Evolutionary conservation across 2,329 filamentous ascomycete species (phyloP).

Genomic region (Colletotrichum lentis): DNA sequence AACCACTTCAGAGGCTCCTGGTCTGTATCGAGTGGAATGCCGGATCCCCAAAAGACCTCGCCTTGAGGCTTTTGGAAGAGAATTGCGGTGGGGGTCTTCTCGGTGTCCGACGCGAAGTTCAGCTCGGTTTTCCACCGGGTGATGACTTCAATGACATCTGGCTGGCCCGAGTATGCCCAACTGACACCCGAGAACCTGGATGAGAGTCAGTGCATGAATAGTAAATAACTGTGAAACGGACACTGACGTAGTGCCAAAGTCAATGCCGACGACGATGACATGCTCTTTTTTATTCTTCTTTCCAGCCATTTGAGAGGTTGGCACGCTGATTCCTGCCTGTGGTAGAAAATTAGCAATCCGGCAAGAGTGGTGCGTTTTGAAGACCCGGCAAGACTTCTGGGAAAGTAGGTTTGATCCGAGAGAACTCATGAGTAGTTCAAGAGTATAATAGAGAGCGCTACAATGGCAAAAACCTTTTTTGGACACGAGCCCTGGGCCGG

Average conservation of each 20-base stretch:
- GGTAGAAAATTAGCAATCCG: too few relatives aligned
- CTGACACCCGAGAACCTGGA: conserved; percentile 51
- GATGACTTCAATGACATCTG: conserved; percentile 44
- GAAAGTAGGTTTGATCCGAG: too few relatives aligned
- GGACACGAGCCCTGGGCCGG: too few relatives aligned
- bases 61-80: conserved; percentile 4
- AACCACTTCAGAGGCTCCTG: conserved; percentile 50
- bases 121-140: conserved; percentile 44
- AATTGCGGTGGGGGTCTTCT: conserved; percentile 47
- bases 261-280: conserved; percentile 52
- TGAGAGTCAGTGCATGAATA: background rate
- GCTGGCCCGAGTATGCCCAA: conserved; percentile 47
- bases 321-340: too few relatives aligned
- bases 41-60: conserved; percentile 46
- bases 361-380: too few relatives aligned
- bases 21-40: conserved; percentile 35
- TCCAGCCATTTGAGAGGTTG: too few relatives aligned
- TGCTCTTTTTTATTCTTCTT: background rate
- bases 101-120: conserved; percentile 41
- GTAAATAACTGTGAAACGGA: fast-evolving
- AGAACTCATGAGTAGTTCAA: too few relatives aligned
- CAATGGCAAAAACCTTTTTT: too few relatives aligned
- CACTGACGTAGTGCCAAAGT: conserved; percentile 57
- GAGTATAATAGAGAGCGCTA: too few relatives aligned
- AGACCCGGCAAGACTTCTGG: too few relatives aligned